phyloP scores from a whole-genome alignment of 352 stramenopile species.

The Globisporangium polare region DNA sequence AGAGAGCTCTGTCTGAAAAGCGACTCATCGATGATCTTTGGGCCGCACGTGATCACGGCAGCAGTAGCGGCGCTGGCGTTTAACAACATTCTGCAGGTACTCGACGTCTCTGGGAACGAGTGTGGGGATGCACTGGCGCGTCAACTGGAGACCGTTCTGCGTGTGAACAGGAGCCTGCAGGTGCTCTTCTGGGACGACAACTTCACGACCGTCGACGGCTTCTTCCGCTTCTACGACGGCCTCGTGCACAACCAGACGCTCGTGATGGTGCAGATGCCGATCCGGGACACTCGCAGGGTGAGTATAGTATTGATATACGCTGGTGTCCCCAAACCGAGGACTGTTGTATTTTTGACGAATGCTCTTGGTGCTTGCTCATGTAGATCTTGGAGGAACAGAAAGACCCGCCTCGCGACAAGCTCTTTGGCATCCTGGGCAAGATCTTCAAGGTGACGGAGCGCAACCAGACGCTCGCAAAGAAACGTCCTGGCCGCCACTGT shows the following conservation, averaged over 20 bases:
- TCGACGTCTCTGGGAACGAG: constrained; percentile 73
- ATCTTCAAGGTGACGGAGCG: constrained; percentile 73
- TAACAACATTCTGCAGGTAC: constrained; percentile 48
- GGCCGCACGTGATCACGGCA: constrained; percentile 37
- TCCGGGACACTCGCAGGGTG: constrained; percentile 70
- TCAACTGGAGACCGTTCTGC: constrained; percentile 41
- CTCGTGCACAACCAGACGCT: constrained; percentile 57
- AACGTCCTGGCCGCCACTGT: background rate
- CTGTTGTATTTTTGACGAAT: background rate
- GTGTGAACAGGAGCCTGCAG: constrained; percentile 50
- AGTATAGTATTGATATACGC: background rate
- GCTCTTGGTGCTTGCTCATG: background rate
- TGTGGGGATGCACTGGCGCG: constrained; percentile 57
- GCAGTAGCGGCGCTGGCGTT: constrained; percentile 38
- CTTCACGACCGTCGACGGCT: constrained; percentile 66
- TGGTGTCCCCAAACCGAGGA: background rate
- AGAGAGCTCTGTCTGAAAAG: constrained; percentile 61
- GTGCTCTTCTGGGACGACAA: constrained; percentile 80
- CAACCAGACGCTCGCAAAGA: constrained; percentile 36
- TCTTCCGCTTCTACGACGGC: constrained; percentile 57
- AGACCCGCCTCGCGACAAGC: constrained; percentile 56
- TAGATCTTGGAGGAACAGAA: constrained; percentile 73
- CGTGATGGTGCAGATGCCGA: constrained; percentile 70
- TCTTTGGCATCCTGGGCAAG: constrained; percentile 66
- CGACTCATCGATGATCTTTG: constrained; percentile 46